Base-by-base conservation (phyloP, 2,329 filamentous ascomycete species). In the Paracorniculantispora psalliotae region DNA sequence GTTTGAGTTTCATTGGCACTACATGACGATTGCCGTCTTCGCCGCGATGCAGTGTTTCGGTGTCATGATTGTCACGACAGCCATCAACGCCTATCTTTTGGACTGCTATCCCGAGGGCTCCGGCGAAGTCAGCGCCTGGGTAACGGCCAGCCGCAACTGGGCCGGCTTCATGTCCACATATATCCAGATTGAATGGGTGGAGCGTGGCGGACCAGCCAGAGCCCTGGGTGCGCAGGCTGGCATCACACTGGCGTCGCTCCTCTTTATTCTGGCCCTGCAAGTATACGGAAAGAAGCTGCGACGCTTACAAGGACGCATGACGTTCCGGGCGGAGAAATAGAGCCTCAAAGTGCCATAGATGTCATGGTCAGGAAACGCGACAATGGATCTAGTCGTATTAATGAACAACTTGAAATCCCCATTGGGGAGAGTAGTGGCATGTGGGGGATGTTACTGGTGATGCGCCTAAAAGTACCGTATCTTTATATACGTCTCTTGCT, bases 1-100 rank as follows among this genome's bases (percentile, higher is more conserved):
- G 2, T 74, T 86, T 1, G 69, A 80, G 61, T 67, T 73, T 9
- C 68, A 67, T 3, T 83, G 77, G 71, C 80, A 83, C 65, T 84
- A 77, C 67, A 81, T 83, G 76, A 69, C 46, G 28, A 37, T 43
- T 30, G 54, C 54, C 43, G 43, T 47, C 9, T 47, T 47, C 43
- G 19, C 19, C 13, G 53, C 26, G 1, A 66, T 81, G 4, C 82
- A 81, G 61, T 77, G 79, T 4, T 81, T 81, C 62, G 79, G 79
- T 3, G 75, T 81, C 66, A 82, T 79, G 73, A 73, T 76, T 44
- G 69, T 71, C 3, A 79, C 77, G 2, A 76, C 77, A n/a, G 77
- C 72, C 1, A 68, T 79, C 52, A 77, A 74, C 53, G 73, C 77
- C 0, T 81, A 81, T 61, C 65, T 71, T 12, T 71, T 80, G 1